phyloP scores from a whole-genome alignment of 495 filamentous ascomycete species.

The Eremomyces bilateralis region DNA sequence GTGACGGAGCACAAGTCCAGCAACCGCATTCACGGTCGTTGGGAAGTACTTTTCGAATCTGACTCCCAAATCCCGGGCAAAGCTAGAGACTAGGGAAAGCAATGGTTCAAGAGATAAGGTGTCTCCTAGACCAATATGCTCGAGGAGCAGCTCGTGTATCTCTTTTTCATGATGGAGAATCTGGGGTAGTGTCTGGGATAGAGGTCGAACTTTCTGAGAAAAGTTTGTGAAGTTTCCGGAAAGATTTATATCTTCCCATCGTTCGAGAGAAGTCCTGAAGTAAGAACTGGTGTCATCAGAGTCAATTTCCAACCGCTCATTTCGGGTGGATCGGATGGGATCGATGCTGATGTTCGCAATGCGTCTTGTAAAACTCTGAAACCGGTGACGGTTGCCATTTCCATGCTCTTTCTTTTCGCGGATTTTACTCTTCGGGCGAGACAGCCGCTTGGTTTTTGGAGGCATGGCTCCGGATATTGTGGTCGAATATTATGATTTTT shows the following conservation, averaged over 20 bases:
- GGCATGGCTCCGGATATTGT: no score
- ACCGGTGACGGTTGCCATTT: slow-evolving; percentile 72
- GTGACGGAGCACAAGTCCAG: slow-evolving; percentile 38
- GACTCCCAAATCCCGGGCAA: slow-evolving; percentile 77
- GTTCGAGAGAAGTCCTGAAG: slow-evolving; percentile 57
- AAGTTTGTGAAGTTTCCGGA: slow-evolving; percentile 61
- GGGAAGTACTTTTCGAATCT: slow-evolving; percentile 76
- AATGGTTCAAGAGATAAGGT: slow-evolving; percentile 62
- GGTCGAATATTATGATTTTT: no score
- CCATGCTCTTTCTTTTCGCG: no score
- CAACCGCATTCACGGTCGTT: slow-evolving; percentile 43
- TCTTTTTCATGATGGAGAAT: slow-evolving; percentile 69
- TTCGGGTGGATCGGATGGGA: slow-evolving; percentile 44
- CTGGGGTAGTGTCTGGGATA: slow-evolving; percentile 77
- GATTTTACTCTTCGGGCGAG: no score
- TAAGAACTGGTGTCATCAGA: slow-evolving; percentile 48
- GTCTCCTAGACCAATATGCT: slow-evolving; percentile 58
- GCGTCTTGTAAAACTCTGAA: slow-evolving; percentile 81
- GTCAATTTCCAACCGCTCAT: slow-evolving; percentile 58
- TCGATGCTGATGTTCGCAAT: slow-evolving; percentile 88
- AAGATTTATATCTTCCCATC: slow-evolving; percentile 80
- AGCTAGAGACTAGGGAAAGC: slow-evolving; percentile 61
- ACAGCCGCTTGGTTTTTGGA: no score
- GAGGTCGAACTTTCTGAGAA: slow-evolving; percentile 41
- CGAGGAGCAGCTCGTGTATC: slow-evolving; percentile 57